These are phyloP conservation scores for Epichloe gansuensis DNA, from an alignment of 2,329 filamentous ascomycete species.

Conservation along the genomic window DNA sequence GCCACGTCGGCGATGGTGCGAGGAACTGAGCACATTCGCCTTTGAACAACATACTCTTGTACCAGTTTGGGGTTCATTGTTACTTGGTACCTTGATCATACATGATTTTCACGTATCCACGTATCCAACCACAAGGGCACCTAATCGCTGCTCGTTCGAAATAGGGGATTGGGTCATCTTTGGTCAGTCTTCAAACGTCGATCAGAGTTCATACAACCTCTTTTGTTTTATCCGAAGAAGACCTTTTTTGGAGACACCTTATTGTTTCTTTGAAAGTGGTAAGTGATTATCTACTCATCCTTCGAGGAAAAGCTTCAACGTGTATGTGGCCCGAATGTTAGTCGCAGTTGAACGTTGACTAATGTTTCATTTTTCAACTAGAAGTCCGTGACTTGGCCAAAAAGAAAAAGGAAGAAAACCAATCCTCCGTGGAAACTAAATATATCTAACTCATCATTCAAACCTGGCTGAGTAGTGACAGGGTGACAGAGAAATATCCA, in stretches of 20 bases:
- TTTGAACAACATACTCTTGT: background rate
- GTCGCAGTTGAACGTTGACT: background rate
- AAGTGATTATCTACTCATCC: background rate
- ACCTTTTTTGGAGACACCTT: background rate
- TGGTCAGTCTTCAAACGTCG: background rate
- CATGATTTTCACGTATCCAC: background rate
- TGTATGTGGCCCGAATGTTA: background rate
- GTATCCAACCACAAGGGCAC: background rate
- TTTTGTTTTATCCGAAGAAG: background rate
- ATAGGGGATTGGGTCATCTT: background rate
- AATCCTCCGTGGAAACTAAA: background rate
- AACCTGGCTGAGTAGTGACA: background rate
- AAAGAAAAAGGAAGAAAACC: background rate
- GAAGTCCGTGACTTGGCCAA: background rate
- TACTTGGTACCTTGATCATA: constrained; percentile 1
- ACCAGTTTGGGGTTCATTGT: background rate
- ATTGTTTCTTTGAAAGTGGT: background rate
- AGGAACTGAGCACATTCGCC: background rate
- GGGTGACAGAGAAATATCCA: background rate
- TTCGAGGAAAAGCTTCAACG: background rate
- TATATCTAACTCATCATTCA: background rate
- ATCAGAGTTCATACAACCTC: background rate
- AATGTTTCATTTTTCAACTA: background rate
- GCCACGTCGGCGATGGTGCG: constrained; percentile 1
- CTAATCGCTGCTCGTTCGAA: background rate